Evolutionary conservation across 108 stramenopile species (phyloP), one percentile per base, ranked within the genome.

Genomic region (Nannochloropsis gaditana): DNA sequence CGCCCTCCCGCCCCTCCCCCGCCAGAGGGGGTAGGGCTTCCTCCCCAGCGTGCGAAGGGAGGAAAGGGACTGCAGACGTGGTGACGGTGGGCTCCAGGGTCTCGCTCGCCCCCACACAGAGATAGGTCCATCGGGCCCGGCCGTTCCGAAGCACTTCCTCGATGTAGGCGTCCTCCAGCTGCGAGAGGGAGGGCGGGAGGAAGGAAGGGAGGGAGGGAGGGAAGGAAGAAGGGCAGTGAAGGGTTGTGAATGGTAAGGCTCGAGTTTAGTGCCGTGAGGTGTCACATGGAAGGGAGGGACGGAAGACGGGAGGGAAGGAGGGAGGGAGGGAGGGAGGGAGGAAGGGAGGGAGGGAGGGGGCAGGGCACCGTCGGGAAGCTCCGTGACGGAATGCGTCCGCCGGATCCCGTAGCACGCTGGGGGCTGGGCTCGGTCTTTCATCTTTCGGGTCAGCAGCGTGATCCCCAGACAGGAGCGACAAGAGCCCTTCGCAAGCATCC

Each of bases 241-340:
- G 0, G 0, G 15, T 0, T 50, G 10, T 50, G 47, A 50, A 15
- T 50, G 11, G 47, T 31, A 31, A 31, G 31, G 31, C 31, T 31
- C 31, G 31, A 1, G 31, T 31, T 31, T 31, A 31, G 31, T 31
- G 31, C 31, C 31, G 31, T 31, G n/a, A n/a, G n/a, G n/a, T n/a
- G n/a, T n/a, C n/a, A n/a, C n/a, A n/a, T n/a, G n/a, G 31, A 31
- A 31, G 31, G 31, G 31, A 31, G 31, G 31, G 31, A 31, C 31
- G 31, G 31, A 31, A 31, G 31, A 31, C 31, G 31, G 31, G 31
- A 31, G n/a, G n/a, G 11, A 11, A 9, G 11, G 47, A 50, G 47
- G 47, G 47, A 50, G 47, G 15, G 47, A 50, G 47, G 47, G 47
- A 50, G 47, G 47, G 47, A 50, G 47, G 47, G 47, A 50, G 47